Evolutionary conservation across 208 protist species (phyloP).

Genomic region (Angomonas ambiguus): DNA sequence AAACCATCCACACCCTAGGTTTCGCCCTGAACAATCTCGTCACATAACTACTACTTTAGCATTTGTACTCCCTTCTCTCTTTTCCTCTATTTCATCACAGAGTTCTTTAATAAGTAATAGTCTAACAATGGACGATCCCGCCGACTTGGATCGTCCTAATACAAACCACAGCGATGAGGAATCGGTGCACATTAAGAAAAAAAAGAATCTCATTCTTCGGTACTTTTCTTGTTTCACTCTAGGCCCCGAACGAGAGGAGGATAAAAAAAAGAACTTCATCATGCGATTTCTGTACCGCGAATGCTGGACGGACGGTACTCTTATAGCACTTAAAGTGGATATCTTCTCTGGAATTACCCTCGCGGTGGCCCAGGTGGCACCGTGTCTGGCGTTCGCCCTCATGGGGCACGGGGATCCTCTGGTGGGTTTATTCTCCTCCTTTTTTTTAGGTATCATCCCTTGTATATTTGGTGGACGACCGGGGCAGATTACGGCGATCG

Average conservation of each 20-base stretch:
- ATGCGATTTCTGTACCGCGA: slow-evolving; percentile 39
- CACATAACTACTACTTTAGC: too few relatives aligned
- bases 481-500: slow-evolving; percentile 49
- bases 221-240: slow-evolving; percentile 37
- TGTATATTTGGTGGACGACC: slow-evolving; percentile 45
- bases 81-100: background rate
- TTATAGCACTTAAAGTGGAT: slow-evolving; percentile 40
- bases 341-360: slow-evolving; percentile 47
- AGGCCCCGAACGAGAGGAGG: background rate
- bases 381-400: slow-evolving; percentile 43
- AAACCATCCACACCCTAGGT: too few relatives aligned
- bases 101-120: too few relatives aligned
- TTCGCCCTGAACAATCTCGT: too few relatives aligned
- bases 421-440: slow-evolving; percentile 49
- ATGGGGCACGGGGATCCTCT: slow-evolving; percentile 41
- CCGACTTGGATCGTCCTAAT: background rate
- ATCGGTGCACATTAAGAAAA: slow-evolving; percentile 2
- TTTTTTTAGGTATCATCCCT: slow-evolving; percentile 43
- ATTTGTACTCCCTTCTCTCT: background rate
- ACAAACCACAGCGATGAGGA: background rate
- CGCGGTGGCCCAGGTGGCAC: slow-evolving; percentile 42
- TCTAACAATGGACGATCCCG: background rate
- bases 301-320: slow-evolving; percentile 38
- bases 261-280: slow-evolving; percentile 6
- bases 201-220: slow-evolving; percentile 17